Base-by-base conservation (phyloP, 2,329 filamentous ascomycete genomes). In the Pochonia chlamydosporia region DNA sequence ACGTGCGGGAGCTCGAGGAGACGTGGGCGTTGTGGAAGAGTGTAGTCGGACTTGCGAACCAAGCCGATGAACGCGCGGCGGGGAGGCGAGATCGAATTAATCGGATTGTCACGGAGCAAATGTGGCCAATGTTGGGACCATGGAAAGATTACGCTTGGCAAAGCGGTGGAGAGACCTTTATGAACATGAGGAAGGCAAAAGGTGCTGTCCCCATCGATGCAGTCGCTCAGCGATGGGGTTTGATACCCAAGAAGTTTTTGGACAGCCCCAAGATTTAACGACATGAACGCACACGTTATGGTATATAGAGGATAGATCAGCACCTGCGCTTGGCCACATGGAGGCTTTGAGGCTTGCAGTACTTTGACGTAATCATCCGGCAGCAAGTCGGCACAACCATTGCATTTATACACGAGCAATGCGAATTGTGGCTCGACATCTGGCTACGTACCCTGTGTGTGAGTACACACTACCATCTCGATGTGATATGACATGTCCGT, bases 71-170 rank as follows among this genome's bases (percentile, higher is more conserved):
- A 28, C 58, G 55, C 2, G 64, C 60, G 28, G 52, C 51, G 24
- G 56, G 59, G 30, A 56, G 59, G 5, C 63, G 63, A 18, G 54
- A 57, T 0, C 62, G 60, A 55, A 63, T 69, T 10, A 57, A 57
- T 9, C 56, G 50, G 10, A 49, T 73, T 2, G 69, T 71, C 2
- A 52, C 58, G 24, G 59, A 66, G 3, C 52, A 56, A 1, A 78
- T 88, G 61, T 79, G 80, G 66, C 64, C 68, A 44, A 72, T 78
- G 23, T 60, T 89, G 16, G 83, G 79, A 0, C 56, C 70, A 18
- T 86, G 82, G 74, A 77, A 78, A 52, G 80, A 84, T 54, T 85
- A 76, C 54, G 70, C 75, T 4, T 88, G 84, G 84, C 68, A 72
- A 31, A 84, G 80, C 54, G 83, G 83, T 1, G 72, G 66, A 3